These are phyloP conservation scores for Nigrospora oryzae DNA, from an alignment of 2,329 filamentous ascomycete species.

Conservation along the genomic window DNA sequence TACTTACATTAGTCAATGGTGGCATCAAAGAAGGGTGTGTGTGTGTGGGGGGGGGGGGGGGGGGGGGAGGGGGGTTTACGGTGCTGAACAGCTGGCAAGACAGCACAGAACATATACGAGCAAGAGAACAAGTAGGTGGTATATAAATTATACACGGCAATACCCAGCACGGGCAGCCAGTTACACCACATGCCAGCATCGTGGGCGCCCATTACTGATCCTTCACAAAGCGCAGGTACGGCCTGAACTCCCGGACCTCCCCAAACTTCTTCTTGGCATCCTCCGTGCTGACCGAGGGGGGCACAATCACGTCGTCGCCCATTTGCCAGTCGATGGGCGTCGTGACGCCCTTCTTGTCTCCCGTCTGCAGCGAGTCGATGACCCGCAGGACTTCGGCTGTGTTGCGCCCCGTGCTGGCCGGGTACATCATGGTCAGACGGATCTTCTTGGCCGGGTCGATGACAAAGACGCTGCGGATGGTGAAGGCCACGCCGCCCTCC, in stretches of 20 bases:
- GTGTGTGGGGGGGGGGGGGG: too few relatives aligned
- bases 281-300: slow-evolving; percentile 48
- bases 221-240: slow-evolving; percentile 12
- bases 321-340: slow-evolving; percentile 46
- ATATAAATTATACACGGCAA: too few relatives aligned
- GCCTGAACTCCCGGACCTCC: slow-evolving; percentile 53
- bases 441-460: slow-evolving; percentile 59
- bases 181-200: not conserved
- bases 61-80: too few relatives aligned
- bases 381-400: slow-evolving; percentile 48
- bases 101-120: too few relatives aligned
- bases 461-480: slow-evolving; percentile 57
- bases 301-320: slow-evolving; percentile 48
- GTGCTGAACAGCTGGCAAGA: too few relatives aligned
- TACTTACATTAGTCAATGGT: too few relatives aligned
- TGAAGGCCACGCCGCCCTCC: slow-evolving; percentile 43
- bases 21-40: too few relatives aligned
- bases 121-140: too few relatives aligned
- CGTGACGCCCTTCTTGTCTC: slow-evolving; percentile 50
- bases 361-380: slow-evolving; percentile 48
- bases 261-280: slow-evolving; percentile 51
- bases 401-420: slow-evolving; percentile 52
- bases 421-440: slow-evolving; percentile 53
- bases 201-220: not conserved
- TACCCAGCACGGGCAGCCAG: too few relatives aligned